These are phyloP conservation scores for Soucietia sequanensis DNA, from an alignment of 805 yeast genomes.

Conservation along the genomic window DNA sequence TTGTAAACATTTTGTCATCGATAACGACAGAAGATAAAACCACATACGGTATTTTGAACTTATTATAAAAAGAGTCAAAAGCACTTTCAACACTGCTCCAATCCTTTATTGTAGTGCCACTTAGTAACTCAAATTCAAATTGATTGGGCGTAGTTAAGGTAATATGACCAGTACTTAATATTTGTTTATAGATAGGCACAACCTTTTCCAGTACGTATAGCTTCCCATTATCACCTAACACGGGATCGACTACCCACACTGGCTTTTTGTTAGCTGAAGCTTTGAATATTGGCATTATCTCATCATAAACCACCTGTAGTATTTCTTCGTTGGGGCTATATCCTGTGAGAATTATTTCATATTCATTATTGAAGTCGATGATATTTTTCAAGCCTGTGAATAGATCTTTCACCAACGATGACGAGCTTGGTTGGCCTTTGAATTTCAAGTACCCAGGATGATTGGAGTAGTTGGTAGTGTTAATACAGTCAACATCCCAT, in stretches of 20 bases:
- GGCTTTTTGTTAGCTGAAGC: conserved; percentile 14
- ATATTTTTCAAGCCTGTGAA: conserved; percentile 39
- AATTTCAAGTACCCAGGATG: conserved; percentile 70
- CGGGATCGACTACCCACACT: conserved; percentile 82
- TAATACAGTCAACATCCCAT: conserved; percentile 67
- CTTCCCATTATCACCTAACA: conserved; percentile 85
- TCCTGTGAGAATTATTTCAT: conserved; percentile 74
- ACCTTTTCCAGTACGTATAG: conserved; percentile 67
- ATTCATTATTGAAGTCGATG: conserved; percentile 26
- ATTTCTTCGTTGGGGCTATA: conserved; percentile 67
- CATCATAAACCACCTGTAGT: conserved; percentile 46
- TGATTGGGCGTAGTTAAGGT: conserved; percentile 69
- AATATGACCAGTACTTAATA: conserved; percentile 45
- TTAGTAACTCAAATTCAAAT: conserved; percentile 65
- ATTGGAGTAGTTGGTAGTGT: conserved; percentile 65
- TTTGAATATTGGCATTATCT: conserved; percentile 30
- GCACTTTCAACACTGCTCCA: conserved; percentile 37
- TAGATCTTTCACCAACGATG: conserved; percentile 25
- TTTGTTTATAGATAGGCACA: conserved; percentile 48
- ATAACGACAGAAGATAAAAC: conserved; percentile 59
- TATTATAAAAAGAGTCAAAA: conserved; percentile 38
- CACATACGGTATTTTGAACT: conserved; percentile 48
- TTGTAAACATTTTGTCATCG: conserved; percentile 33
- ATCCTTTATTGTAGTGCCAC: conserved; percentile 42
- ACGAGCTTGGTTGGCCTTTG: conserved; percentile 44